These are phyloP conservation scores for Backusella australiensis DNA, from an alignment of 192 early-diverging fungal genomes.

Conservation along the genomic window DNA sequence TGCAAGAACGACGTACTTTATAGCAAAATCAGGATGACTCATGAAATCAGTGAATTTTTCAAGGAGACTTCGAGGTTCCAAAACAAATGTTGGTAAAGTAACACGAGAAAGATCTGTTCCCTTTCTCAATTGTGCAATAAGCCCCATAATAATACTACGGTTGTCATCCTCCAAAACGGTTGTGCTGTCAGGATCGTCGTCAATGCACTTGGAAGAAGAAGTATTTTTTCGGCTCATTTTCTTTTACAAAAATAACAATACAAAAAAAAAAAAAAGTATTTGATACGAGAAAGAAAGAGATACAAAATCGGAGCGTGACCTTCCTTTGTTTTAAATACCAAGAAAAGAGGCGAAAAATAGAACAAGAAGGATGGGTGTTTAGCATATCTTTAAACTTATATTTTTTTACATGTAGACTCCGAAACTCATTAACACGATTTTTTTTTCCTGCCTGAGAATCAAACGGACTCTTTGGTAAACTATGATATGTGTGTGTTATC, in stretches of 20 bases:
- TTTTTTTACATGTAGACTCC: neutral
- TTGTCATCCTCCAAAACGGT: constrained; percentile 83
- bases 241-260: neutral
- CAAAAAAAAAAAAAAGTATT: neutral
- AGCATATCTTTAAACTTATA: neutral
- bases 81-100: constrained; percentile 93
- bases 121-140: constrained; percentile 85
- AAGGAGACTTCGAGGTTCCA: constrained; percentile 91
- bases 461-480: neutral
- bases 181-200: constrained; percentile 52
- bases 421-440: neutral
- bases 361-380: neutral
- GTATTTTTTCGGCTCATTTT: neutral
- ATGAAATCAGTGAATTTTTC: constrained; percentile 97
- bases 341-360: neutral
- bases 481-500: neutral
- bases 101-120: constrained; percentile 89
- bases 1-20: constrained; percentile 49
- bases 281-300: neutral
- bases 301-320: neutral
- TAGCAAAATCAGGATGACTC: constrained; percentile 80
- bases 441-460: neutral
- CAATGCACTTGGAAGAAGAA: neutral
- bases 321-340: neutral
- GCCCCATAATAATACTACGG: constrained; percentile 78